A percentile compares a stretch with the other conserved stretches of the same genome.
Conservation (phyloP, 176 grass and related monocot genomes). For the Rhipidocladum racemiflorum region DNA sequence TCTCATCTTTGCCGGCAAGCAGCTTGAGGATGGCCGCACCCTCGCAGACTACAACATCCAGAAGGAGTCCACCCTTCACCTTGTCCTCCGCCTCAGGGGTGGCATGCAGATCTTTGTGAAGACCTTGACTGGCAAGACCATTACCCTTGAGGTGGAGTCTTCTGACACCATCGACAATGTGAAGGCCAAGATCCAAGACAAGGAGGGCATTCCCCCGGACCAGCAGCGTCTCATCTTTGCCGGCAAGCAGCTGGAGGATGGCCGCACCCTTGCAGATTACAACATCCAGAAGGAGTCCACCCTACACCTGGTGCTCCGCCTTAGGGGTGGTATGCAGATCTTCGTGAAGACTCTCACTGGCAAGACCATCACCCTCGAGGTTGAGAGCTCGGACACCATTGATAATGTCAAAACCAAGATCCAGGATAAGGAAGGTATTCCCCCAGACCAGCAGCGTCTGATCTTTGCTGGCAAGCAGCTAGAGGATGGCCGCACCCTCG, state of each 20-base stretch:
- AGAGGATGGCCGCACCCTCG: slow-evolving; percentile 57
- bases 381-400: slow-evolving; percentile 43
- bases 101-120: slow-evolving; percentile 71
- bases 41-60: slow-evolving; percentile 52
- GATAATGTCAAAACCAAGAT: slow-evolving; percentile 74
- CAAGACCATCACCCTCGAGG: slow-evolving; percentile 64
- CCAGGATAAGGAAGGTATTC: slow-evolving; percentile 59
- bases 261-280: slow-evolving; percentile 55
- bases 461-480: slow-evolving; percentile 70
- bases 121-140: slow-evolving; percentile 61
- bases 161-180: slow-evolving; percentile 63
- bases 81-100: background rate
- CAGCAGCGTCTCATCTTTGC: slow-evolving; percentile 56
- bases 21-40: slow-evolving; percentile 43
- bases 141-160: slow-evolving; percentile 53
- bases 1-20: slow-evolving; percentile 47
- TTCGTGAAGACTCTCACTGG: slow-evolving; percentile 27
- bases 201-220: slow-evolving; percentile 70
- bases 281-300: background rate
- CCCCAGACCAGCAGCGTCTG: slow-evolving; percentile 48
- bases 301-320: background rate
- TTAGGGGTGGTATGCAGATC: background rate
- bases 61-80: slow-evolving; percentile 41
- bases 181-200: slow-evolving; percentile 72
- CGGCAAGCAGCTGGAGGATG: slow-evolving; percentile 68